Evolutionary conservation across 306 rosid genomes (phyloP), one percentile per base, ranked within the genome.

Genomic region (Fragaria iinumae): DNA sequence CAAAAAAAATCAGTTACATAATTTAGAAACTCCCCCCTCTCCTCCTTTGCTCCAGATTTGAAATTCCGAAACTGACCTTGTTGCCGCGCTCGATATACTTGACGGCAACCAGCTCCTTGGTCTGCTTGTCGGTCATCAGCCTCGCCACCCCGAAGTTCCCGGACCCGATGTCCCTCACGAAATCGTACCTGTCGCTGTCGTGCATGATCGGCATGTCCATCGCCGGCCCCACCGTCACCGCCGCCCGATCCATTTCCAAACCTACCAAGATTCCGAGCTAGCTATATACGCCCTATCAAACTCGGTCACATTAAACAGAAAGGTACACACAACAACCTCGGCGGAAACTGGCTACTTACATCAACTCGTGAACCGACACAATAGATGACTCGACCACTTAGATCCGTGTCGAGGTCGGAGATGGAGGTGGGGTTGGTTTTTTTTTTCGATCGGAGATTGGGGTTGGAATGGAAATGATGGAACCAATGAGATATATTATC

Each of bases 81-180:
- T 87, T 91, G 7, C 98, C 98, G 50, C 98, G 91, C 80, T 92
- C 93, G 79, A 91, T 90, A 68, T 94, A 94, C 81, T 94, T 92
- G 52, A 94, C 97, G 67, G 98, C 98, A 18, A 94, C 93, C 50
- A 92, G 97, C 69, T 92, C 97, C 77, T 79, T 86, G 63, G 97
- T 89, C 67, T 82, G 96, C 82, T 86, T 92, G 63, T 94, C 98
- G 23, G 85, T 88, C 98, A 94, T 91, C 49, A 94, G 81, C 90
- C 97, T 89, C 0, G 98, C 96, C 3, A 94, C 89, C 9, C 91
- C 98, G 82, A 94, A 94, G 79, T 91, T 94, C 2, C 98, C 98
- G 25, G 97, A 89, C 16, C 98, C 97, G 66, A 94, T 94, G 73
- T 90, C 95, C 13, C 91, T 86, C 50, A 94, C 92, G 39, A 90